A percentile compares a stretch with the other conserved stretches of the same genome.
These are phyloP conservation scores for Geotrichum candidum DNA, from an alignment of 1,139 yeast species.

Conservation along the genomic window DNA sequence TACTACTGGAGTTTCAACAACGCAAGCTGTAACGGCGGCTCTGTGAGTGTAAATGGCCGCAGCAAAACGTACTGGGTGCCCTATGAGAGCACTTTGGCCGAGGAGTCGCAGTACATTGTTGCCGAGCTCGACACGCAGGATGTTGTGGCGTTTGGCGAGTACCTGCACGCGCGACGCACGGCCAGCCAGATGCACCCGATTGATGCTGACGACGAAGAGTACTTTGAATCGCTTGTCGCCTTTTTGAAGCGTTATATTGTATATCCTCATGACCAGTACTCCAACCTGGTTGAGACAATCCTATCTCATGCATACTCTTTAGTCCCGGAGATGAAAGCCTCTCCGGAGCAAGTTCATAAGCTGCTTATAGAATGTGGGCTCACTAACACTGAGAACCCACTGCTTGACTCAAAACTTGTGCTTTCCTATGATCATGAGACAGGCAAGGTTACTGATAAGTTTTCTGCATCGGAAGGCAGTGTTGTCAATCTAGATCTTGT, in stretches of 20 bases:
- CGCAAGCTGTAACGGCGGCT: neutral
- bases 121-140: constrained; percentile 5
- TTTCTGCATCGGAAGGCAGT: neutral
- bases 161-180: neutral
- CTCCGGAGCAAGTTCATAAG: constrained; percentile 12
- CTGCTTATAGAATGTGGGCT: constrained; percentile 11
- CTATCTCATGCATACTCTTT: constrained; percentile 2
- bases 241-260: constrained; percentile 23
- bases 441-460: constrained; percentile 6
- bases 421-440: neutral
- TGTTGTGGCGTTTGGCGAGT: constrained; percentile 5
- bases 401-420: constrained; percentile 15
- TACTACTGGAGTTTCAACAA: constrained; percentile 12
- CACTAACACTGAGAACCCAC: constrained; percentile 10
- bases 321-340: neutral
- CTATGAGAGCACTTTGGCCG: constrained; percentile 8
- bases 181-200: neutral
- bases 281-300: constrained; percentile 19
- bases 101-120: constrained; percentile 13
- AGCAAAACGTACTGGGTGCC: constrained; percentile 10
- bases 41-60: neutral
- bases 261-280: constrained; percentile 24
- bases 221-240: constrained; percentile 6
- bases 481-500: constrained; percentile 1
- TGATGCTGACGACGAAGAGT: neutral